These are phyloP conservation scores for Xylaria sp. DNA, from an alignment of 2,329 filamentous ascomycete genomes.

Conservation along the genomic window DNA sequence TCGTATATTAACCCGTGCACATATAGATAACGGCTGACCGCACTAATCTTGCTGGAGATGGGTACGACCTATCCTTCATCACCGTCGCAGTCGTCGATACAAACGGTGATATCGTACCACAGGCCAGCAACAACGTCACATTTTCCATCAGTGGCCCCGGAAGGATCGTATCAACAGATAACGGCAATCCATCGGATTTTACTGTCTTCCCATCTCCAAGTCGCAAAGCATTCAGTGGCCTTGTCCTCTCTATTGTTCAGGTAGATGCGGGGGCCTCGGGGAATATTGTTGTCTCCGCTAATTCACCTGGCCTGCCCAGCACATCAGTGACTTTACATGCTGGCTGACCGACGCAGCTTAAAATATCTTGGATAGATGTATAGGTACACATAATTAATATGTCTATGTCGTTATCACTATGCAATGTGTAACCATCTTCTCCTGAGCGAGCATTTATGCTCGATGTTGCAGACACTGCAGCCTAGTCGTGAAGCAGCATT, in stretches of 20 bases:
- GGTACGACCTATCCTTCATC: conserved; percentile 59
- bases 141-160: conserved; percentile 58
- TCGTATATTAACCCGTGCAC: conserved; percentile 17
- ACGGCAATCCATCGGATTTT: conserved; percentile 60
- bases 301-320: conserved; percentile 36
- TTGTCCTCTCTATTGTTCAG: conserved; percentile 54
- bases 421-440: not conserved
- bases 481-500: too few relatives aligned
- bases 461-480: too few relatives aligned
- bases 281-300: conserved; percentile 41
- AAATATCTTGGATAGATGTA: not conserved
- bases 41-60: conserved; percentile 52
- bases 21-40: conserved; percentile 52
- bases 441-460: not conserved
- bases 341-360: conserved; percentile 8
- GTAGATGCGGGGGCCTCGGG: conserved; percentile 43
- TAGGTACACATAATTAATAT: conserved; percentile 17
- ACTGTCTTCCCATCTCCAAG: conserved; percentile 53
- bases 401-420: too few relatives aligned
- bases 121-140: conserved; percentile 54
- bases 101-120: conserved; percentile 56
- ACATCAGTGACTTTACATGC: conserved; percentile 35
- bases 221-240: conserved; percentile 55
- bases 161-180: conserved; percentile 61
- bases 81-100: conserved; percentile 57